phyloP scores from a whole-genome alignment of 306 rosid genomes.

The Prunus salicina region DNA sequence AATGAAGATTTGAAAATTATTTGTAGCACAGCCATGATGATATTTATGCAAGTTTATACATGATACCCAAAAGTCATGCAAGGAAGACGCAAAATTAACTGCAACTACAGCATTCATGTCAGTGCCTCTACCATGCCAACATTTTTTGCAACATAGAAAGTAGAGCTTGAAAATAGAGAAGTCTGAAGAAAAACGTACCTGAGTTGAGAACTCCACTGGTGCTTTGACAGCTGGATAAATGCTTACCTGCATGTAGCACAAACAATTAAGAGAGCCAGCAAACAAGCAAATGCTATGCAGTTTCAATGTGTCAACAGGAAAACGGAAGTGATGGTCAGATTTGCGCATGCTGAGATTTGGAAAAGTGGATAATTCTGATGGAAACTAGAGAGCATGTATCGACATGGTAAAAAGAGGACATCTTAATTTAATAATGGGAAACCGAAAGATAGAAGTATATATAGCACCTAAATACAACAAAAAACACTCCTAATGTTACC shows the following conservation, averaged over 20 bases:
- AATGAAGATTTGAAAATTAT: neutral
- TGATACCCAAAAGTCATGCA: neutral
- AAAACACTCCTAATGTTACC: neutral
- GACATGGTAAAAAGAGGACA: neutral
- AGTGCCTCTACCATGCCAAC: neutral
- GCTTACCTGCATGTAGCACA: constrained; percentile 62
- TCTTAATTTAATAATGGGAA: neutral
- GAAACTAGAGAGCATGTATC: neutral
- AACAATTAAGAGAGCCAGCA: constrained; percentile 22
- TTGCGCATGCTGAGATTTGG: neutral
- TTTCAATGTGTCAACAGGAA: neutral
- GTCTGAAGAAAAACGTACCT: constrained; percentile 40
- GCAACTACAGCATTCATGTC: neutral
- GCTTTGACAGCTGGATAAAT: constrained; percentile 91
- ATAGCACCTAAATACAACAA: neutral
- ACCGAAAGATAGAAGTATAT: neutral
- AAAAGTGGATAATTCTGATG: neutral
- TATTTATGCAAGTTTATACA: neutral
- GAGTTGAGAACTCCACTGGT: constrained; percentile 74
- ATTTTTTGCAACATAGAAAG: neutral
- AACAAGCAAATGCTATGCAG: constrained; percentile 11
- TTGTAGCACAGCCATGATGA: neutral
- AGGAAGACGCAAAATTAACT: neutral
- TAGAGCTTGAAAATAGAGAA: neutral
- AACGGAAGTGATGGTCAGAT: neutral